Evolutionary conservation across 768 basidiomycete genomes (phyloP), one percentile per base, ranked within the genome.

Genomic region (Suillus cothurnatus): DNA sequence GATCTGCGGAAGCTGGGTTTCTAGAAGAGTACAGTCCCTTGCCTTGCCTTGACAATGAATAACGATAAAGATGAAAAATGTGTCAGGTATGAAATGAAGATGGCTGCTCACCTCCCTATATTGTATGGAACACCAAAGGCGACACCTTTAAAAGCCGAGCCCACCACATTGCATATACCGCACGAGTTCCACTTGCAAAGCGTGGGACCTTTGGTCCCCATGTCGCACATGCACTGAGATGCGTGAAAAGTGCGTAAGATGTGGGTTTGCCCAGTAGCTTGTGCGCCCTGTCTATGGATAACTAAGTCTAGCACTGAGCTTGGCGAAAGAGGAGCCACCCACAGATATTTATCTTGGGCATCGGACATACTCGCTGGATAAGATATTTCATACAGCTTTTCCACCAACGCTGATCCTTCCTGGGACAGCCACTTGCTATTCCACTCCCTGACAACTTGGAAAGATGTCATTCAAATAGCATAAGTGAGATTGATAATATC

Each of bases 151-250:
- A 90, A 90, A 6, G 80, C 80, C 12, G 88, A 86, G 71, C 84
- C 86, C 60, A 84, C 80, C 38, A 85, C 82, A 66, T 78, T 81
- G 71, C 88, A 90, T 66, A 89, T 86, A 3, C 89, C 88, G 66
- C 88, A 90, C 32, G 88, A 88, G 57, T 77, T 80, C 76, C 86
- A 86, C 67, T 79, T 79, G 74, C 89, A 90, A 23, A 88, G 71
- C 1, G 71, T 70, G 4, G 80, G 72, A 38, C 82, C 82, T 65
- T 85, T 86, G 19, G 80, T 80, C 9, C 88, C 88, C 66, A 90
- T 76, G 72, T 90, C 86, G 76, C 88, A 90, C 49, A 90, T 87
- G 69, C 88, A 89, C 66, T 88, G 87, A 3, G 86, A 80, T 63
- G 86, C 83, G 66, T 90, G 85, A 70, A 87, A 90, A 45, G 84